A percentile compares a stretch with the other conserved stretches of the same genome.
Conservation (phyloP, 2,329 filamentous ascomycete genomes). For the Tolypocladium ovalisporum region DNA sequence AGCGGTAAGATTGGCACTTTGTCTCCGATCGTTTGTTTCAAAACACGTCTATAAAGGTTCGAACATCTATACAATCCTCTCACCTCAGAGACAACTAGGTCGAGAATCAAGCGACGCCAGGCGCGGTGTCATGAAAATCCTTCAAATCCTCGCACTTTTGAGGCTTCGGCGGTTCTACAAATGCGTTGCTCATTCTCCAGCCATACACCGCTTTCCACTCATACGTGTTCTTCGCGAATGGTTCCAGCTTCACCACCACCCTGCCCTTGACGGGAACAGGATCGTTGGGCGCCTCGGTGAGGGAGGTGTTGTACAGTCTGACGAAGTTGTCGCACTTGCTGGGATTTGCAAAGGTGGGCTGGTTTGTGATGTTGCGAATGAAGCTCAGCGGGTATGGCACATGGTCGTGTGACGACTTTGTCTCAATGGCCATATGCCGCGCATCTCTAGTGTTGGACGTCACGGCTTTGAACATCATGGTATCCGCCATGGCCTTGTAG, state of each 20-base stretch:
- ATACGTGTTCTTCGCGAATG: constrained; percentile 6
- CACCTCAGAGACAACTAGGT: background rate
- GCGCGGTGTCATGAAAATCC: background rate
- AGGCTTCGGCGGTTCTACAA: background rate
- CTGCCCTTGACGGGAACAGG: constrained; percentile 15
- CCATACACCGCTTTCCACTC: background rate
- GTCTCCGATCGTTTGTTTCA: too few relatives aligned
- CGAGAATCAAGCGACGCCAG: too few relatives aligned
- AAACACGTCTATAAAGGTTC: too few relatives aligned
- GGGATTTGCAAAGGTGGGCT: constrained; percentile 32
- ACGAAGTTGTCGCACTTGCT: constrained; percentile 31
- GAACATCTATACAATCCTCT: too few relatives aligned
- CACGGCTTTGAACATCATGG: constrained; percentile 10
- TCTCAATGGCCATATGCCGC: constrained; percentile 7
- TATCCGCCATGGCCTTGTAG: constrained; percentile 17
- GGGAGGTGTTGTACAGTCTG: constrained; percentile 25
- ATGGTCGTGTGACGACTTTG: background rate
- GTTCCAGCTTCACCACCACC: constrained; percentile 14
- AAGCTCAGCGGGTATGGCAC: constrained; percentile 27
- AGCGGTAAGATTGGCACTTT: too few relatives aligned
- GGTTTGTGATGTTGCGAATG: constrained; percentile 42
- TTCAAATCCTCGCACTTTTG: background rate
- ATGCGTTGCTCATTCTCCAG: background rate
- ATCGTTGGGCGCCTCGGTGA: constrained; percentile 19
- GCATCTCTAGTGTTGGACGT: constrained; percentile 9